Evolutionary conservation across 306 rosid species (phyloP).

Genomic region (Albizia julibrissin): DNA sequence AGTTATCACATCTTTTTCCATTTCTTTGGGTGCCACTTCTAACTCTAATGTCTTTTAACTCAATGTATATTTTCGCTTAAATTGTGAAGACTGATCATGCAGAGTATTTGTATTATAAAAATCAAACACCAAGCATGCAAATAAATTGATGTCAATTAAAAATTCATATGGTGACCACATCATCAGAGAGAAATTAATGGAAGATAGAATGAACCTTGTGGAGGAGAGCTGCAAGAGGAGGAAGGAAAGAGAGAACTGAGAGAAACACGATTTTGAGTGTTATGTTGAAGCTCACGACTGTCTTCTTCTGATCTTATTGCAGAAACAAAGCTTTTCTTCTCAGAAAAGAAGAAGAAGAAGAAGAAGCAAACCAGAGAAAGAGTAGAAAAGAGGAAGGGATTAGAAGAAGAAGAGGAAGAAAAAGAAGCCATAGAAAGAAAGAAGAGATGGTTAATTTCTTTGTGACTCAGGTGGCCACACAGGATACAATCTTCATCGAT

Average conservation of each 20-base stretch:
- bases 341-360: neutral
- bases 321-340: neutral
- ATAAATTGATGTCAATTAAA: no score
- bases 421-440: neutral
- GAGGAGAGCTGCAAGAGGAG: conserved; percentile 47
- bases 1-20: no score
- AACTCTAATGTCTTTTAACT: no score
- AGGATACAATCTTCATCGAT: neutral
- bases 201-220: no score
- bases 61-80: no score
- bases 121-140: no score
- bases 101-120: no score
- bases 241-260: conserved; percentile 58
- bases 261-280: conserved; percentile 9
- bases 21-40: no score
- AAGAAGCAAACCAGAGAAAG: neutral
- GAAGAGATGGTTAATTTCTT: neutral
- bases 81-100: no score
- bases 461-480: neutral
- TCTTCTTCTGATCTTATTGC: neutral
- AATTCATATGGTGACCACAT: no score
- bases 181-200: no score
- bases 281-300: neutral
- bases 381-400: neutral
- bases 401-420: neutral